Base-by-base conservation (phyloP, 2,329 filamentous ascomycete genomes). In the Ophiostoma sp. region DNA sequence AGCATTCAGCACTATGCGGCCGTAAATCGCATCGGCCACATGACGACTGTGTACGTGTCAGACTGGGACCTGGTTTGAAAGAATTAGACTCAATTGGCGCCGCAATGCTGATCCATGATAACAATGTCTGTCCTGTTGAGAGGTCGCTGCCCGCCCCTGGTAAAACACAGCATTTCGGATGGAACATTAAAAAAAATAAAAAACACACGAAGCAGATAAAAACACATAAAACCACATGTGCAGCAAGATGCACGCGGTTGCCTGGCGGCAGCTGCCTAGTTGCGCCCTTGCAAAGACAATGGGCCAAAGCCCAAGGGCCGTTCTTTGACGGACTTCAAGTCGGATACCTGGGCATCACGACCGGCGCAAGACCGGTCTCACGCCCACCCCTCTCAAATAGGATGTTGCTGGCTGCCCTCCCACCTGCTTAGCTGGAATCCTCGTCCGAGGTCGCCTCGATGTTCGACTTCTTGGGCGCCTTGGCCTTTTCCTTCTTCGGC, bases 371-470 rank as follows among this genome's bases (percentile, higher is more conserved):
- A 7, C n/a, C 48, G 48, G 48, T 5, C 25, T 31, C 25, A 28
- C 17, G 8, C 22, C 25, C 25, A 2, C 19, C 19, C 19, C 8
- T 19, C 19, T 6, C n/a, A 25, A 25, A n/a, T n/a, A n/a, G n/a
- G 6, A 61, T 36, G 3, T 61, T 11, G n/a, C 39, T 19, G 3
- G 15, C 39, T 19, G 3, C 42, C 15, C 42, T 17, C 15, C 42
- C 15, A 15, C 15, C 6, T n/a, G 12, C 57, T 50, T 25, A 69
- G 66, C 50, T 70, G 15, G 69, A 87, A 1, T 87, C 87, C 77
- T 90, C 88, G 63, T 91, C 89, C 72, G 88, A 90, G 0, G 89
- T 91, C 3, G 86, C 86, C 70, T 91, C 89, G 63, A 91, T 90
- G 76, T 91, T 91, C 19, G 87, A 80, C 80, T 87, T 90, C 74